Conservation (phyloP, 177 flowering plant species). For the Vitis hybrid region DNA sequence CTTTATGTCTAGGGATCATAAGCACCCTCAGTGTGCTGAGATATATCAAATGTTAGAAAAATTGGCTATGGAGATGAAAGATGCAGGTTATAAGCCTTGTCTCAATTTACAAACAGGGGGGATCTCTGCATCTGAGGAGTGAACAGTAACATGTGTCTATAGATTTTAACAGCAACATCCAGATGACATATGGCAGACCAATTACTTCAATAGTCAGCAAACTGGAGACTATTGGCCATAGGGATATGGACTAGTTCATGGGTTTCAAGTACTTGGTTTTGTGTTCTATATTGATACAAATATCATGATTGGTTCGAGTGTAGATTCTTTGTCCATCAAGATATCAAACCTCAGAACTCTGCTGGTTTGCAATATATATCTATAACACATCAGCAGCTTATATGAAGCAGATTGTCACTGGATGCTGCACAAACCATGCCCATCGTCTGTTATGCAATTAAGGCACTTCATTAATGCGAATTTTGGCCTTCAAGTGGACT, state of each 20-base stretch:
- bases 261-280: not conserved
- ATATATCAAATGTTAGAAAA: conserved; percentile 51
- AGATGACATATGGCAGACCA: not conserved
- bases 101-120: conserved; percentile 4
- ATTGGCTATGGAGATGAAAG: conserved; percentile 50
- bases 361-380: not conserved
- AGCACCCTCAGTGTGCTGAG: conserved; percentile 43
- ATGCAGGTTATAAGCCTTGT: conserved; percentile 24
- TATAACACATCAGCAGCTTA: not conserved
- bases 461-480: no score
- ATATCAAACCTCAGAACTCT: not conserved
- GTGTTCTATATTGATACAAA: not conserved
- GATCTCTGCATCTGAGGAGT: conserved; percentile 19
- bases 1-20: conserved; percentile 65
- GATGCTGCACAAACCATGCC: no score
- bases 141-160: conserved; percentile 5
- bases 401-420: no score
- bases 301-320: not conserved
- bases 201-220: not conserved
- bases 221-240: not conserved
- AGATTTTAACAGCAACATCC: not conserved
- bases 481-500: no score
- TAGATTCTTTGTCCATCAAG: not conserved
- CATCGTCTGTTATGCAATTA: no score
- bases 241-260: not conserved